Percentiles rank a stretch among this genome's conserved stretches.
Evolutionary conservation across 2,329 filamentous ascomycete genomes (phyloP).

Genomic region (Fusarium phyllophilum): DNA sequence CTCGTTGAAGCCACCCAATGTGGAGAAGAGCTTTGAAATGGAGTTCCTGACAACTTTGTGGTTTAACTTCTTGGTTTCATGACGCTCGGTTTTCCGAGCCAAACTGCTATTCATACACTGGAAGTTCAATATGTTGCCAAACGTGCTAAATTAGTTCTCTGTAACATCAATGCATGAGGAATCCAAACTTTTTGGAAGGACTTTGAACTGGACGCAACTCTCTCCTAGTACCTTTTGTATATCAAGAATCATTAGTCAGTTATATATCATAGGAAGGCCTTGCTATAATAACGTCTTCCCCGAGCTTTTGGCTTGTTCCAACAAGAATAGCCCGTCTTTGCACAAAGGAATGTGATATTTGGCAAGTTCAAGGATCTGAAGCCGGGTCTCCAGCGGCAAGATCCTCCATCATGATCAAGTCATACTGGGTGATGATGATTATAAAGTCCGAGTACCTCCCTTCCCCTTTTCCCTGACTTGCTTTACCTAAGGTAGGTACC

Average conservation of each 20-base stretch:
- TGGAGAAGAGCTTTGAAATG: neutral
- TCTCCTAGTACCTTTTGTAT: neutral
- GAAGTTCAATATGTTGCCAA: neutral
- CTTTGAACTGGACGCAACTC: neutral
- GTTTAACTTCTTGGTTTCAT: neutral
- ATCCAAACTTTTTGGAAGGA: neutral
- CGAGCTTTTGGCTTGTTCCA: neutral
- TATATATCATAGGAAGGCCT: neutral
- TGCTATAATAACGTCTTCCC: neutral
- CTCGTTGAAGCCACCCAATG: neutral
- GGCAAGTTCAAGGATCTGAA: neutral
- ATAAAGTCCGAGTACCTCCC: neutral
- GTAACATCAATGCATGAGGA: neutral
- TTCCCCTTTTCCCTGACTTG: neutral
- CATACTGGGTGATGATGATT: neutral
- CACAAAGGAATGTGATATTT: neutral
- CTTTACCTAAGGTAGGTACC: neutral
- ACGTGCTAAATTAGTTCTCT: neutral
- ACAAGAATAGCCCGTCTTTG: neutral
- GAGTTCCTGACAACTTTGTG: no score
- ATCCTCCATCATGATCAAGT: neutral
- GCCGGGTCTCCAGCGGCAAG: neutral
- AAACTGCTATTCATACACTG: neutral
- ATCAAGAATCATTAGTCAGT: neutral
- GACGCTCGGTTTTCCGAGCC: neutral